Conservation (phyloP, 192 early-diverging fungal species). For the Backusella liffmaniae region DNA sequence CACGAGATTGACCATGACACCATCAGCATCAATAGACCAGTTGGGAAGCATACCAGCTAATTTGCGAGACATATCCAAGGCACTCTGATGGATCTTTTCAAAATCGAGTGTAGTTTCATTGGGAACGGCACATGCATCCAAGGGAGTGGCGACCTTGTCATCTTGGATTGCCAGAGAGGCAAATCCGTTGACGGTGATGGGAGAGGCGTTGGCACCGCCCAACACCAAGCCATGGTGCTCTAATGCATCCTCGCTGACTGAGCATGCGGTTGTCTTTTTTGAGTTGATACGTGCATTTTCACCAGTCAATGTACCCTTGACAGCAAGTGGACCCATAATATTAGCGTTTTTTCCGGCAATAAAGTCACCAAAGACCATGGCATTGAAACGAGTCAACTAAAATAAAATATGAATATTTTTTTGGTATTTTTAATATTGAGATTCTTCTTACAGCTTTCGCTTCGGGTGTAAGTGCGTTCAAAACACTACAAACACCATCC, state of each 20-base stretch:
- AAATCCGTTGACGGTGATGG: background rate
- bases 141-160: background rate
- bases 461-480: background rate
- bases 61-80: background rate
- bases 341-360: background rate
- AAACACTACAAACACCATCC: background rate
- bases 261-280: background rate
- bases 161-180: background rate
- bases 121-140: background rate
- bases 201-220: background rate
- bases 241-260: background rate
- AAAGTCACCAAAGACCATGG: slow-evolving; percentile 2
- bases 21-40: slow-evolving; percentile 2
- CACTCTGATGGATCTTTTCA: too few species aligned
- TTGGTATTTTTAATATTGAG: background rate
- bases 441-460: background rate
- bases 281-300: slow-evolving; percentile 1
- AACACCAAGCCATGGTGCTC: background rate
- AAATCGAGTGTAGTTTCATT: background rate
- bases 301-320: background rate
- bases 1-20: background rate
- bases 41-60: slow-evolving; percentile 4
- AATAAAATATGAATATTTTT: background rate
- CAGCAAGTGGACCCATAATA: background rate
- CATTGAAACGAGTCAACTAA: slow-evolving; percentile 3